Base-by-base conservation (phyloP, 169 alveolate genomes). In the Hammondia hammondi region DNA sequence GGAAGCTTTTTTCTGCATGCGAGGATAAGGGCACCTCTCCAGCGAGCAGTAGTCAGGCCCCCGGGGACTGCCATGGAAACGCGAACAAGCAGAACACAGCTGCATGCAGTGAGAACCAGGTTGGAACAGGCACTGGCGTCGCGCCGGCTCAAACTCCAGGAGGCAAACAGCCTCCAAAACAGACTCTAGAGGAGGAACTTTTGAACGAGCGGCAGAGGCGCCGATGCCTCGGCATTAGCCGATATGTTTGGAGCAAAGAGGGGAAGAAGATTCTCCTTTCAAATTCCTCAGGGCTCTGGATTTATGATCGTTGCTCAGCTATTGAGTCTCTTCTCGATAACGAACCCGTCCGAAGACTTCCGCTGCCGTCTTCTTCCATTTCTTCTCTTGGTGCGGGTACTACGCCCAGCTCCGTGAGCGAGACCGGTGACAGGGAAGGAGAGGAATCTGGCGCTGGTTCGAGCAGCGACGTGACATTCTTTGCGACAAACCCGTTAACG, bases 131-230 rank as follows among this genome's bases (percentile, higher is more conserved):
- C 77, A 29, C 32, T 21, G 77, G 27, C 21, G 77, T 27, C 77
- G 7, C 85, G 32, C 48, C 46, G 4, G 85, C 12, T 32, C 48
- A 17, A 1, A 10, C 85, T 12, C 77, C 12, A 21, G 32, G 32
- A 67, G 32, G 10, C 21, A 67, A 27, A 29, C 77, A 3, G 10
- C 48, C 43, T 56, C 48, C 39, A 17, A 39, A 82, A 19, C 90
- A 45, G 70, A 82, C 71, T 46, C 90, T 82, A 14, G 90, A 82
- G 90, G 90, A 82, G 70, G 90, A 82, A 82, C 57, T 82, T 21
- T 9, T 82, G 70, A 45, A 82, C 70, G 90, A 82, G 70, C 90
- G 90, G 39, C 90, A 82, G 29, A 39, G 90, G 70, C 90, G 90
- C 29, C 57, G 90, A 45, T 82, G 90, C 24, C 57, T 43, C n/a